Evolutionary conservation across 768 basidiomycete species (phyloP).

Genomic region (Gautieria morchelliformis): DNA sequence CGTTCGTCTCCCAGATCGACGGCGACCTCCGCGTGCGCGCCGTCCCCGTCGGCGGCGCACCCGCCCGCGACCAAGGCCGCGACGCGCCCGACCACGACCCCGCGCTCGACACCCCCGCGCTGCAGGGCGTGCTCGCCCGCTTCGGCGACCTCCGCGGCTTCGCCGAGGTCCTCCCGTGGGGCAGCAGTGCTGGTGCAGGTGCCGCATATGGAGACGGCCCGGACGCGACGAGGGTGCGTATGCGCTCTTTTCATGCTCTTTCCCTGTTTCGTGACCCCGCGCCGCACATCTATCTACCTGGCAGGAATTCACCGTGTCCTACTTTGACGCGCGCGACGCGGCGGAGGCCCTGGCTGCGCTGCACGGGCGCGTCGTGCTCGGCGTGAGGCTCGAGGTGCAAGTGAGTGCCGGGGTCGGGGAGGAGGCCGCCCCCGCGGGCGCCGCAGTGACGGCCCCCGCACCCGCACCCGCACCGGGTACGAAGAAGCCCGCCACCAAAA

Average conservation of each 20-base stretch:
- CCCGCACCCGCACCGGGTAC: no score
- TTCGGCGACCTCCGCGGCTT: slow-evolving; percentile 26
- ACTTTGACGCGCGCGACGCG: slow-evolving; percentile 57
- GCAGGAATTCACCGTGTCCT: slow-evolving; percentile 51
- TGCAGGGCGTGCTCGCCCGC: slow-evolving; percentile 20
- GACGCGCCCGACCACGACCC: neutral
- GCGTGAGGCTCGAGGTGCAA: slow-evolving; percentile 31
- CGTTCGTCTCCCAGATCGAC: slow-evolving; percentile 41
- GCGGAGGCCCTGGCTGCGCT: slow-evolving; percentile 37
- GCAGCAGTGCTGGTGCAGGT: no score
- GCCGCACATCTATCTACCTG: neutral
- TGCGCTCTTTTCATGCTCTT: no score
- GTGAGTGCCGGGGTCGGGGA: no score
- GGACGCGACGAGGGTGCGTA: no score
- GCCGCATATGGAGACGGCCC: no score
- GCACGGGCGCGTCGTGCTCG: slow-evolving; percentile 39
- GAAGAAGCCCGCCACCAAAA: no score
- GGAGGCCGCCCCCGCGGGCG: no score
- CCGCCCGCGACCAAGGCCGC: neutral
- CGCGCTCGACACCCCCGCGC: slow-evolving; percentile 11
- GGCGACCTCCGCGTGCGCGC: slow-evolving; percentile 42
- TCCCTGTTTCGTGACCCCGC: no score
- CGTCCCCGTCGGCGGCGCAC: slow-evolving; percentile 7
- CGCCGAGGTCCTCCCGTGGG: no score
- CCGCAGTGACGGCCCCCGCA: no score